Evolutionary conservation across 2,329 filamentous ascomycete genomes (phyloP), one percentile per base, ranked within the genome.

Genomic region (Stagonosporopsis cucurbitacearum): DNA sequence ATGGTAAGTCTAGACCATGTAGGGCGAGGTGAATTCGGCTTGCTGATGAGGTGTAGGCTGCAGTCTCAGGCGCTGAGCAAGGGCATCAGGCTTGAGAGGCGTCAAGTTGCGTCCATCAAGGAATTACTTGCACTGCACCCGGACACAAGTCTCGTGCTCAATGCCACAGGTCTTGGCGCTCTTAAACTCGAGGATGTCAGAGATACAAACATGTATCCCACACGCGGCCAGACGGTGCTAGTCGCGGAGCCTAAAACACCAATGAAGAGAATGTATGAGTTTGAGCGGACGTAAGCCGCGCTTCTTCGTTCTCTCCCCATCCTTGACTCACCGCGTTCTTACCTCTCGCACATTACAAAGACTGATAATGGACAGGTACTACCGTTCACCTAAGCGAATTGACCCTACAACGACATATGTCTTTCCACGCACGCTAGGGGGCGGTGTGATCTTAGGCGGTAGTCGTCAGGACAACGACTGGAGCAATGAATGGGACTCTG

Each of bases 361-460:
- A 42, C 57, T 57, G 28, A 60, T 44, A 25, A 44, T n/a, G 2
- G 13, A 40, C 12, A 68, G 66, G 66, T 72, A 69, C 20, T 74
- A 80, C 60, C 76, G 78, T 32, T 74, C 75, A 0, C 77, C 77
- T 2, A 70, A 73, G 25, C 72, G 79, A 23, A 69, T 79, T 13
- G 75, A 78, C 48, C 75, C 74, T 19, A 73, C 77, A 17, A 76
- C 74, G 0, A 78, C 78, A 0, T 80, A 81, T 53, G 69, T 81
- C 6, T 80, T 81, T 57, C 78, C 77, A 3, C 70, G 79, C 2
- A 71, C 75, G 1, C 68, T 76, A 6, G 84, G 87, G n/a, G 93
- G 93, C 20, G 93, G 93, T 13, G 94, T 91, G 0, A 83, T 96
- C 35, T 79, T 96, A 1, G 93, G 93, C 22, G 93, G 93, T 1